Percentiles rank a stretch among this genome's conserved stretches.
Evolutionary conservation across 345 rosid genomes (phyloP).

Genomic region (Salix arbutifolia): DNA sequence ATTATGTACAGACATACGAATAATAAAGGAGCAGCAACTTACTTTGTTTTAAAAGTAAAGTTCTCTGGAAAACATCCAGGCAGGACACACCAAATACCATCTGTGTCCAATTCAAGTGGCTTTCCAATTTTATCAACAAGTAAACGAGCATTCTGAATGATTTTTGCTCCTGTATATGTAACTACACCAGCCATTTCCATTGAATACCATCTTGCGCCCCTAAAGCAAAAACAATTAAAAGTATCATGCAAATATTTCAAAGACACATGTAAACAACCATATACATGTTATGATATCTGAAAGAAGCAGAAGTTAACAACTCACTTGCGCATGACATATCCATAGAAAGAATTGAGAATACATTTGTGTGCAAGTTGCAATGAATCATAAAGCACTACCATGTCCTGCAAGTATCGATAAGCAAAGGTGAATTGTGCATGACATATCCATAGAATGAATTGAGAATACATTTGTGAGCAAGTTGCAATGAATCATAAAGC

Average conservation of each 20-base stretch:
- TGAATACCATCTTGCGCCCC: conserved; percentile 99
- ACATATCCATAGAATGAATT: conserved; percentile 99
- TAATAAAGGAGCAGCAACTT: conserved; percentile 30
- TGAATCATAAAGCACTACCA: conserved; percentile 97
- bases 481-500: conserved; percentile 94
- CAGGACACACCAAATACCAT: conserved; percentile 96
- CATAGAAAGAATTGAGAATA: conserved; percentile 94
- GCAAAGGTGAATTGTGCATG: conserved; percentile 64
- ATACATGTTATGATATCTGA: not conserved
- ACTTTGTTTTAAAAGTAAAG: conserved; percentile 85
- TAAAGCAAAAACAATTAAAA: conserved; percentile 28
- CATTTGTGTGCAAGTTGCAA: conserved; percentile 97
- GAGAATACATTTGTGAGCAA: conserved; percentile 94
- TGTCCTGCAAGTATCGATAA: conserved; percentile 55
- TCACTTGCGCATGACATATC: conserved; percentile 99
- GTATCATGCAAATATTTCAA: conserved; percentile 21
- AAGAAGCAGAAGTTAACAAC: conserved; percentile 24
- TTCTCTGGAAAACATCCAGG: conserved; percentile 98
- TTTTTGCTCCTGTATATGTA: conserved; percentile 97
- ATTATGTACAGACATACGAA: not conserved
- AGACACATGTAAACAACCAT: conserved; percentile 11
- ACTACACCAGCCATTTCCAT: conserved; percentile 99
- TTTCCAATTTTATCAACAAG: conserved; percentile 93
- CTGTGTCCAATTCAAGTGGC: conserved; percentile 97
- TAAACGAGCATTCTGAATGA: conserved; percentile 91